These are phyloP conservation scores for Globisporangium rhizosaccharum DNA, from an alignment of 352 stramenopile species.

Conservation along the genomic window DNA sequence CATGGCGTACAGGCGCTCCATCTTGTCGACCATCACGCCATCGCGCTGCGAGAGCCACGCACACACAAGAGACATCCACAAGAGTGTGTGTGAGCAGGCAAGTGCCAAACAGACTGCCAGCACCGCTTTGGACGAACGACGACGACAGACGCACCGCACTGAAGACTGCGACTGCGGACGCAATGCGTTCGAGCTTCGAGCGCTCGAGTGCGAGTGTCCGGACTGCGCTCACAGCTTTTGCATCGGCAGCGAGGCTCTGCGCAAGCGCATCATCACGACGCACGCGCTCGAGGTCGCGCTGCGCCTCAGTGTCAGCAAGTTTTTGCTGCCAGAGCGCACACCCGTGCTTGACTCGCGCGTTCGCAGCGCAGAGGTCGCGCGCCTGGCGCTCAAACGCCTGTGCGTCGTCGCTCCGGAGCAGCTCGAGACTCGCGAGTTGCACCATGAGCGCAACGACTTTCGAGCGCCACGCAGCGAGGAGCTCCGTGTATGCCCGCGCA, in stretches of 20 bases:
- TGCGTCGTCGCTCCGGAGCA: conserved; percentile 13
- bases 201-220: conserved; percentile 44
- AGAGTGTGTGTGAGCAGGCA: too few relatives aligned
- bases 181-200: conserved; percentile 34
- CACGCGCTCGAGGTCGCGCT: conserved; percentile 50
- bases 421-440: conserved; percentile 33
- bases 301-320: conserved; percentile 41
- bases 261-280: conserved; percentile 21
- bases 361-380: conserved; percentile 9
- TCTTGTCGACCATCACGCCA: conserved; percentile 36
- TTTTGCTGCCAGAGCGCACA: conserved; percentile 51
- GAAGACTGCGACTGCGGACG: conserved; percentile 39
- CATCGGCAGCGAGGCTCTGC: conserved; percentile 21
- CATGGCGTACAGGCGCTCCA: conserved; percentile 31
- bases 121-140: background rate
- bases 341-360: conserved; percentile 21
- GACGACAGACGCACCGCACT: conserved; percentile 20
- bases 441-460: conserved; percentile 62
- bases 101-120: background rate
- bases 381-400: conserved; percentile 10
- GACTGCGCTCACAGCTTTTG: conserved; percentile 43
- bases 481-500: conserved; percentile 23
- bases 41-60: conserved; percentile 15
- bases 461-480: conserved; percentile 45
- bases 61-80: background rate